Evolutionary conservation across 1,284 basidiomycete genomes (phyloP), one percentile per base, ranked within the genome.

Genomic region (Pholiota adiposa): DNA sequence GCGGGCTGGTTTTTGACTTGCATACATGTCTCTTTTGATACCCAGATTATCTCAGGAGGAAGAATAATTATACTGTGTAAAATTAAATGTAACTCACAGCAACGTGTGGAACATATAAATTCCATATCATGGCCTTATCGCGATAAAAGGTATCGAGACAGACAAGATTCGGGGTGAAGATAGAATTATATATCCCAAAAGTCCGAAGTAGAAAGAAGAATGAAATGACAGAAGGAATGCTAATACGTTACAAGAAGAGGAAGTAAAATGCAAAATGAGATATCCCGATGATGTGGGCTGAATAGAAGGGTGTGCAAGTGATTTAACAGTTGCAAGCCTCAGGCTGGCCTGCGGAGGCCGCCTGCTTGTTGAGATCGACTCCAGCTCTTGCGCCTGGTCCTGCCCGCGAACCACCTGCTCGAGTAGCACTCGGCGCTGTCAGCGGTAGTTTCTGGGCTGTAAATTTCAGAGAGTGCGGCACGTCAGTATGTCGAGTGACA

Each of bases 371-470:
- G 62, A 93, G 83, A 73, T 93, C 89, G 25, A 93, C 87, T 41
- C 89, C 88, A 62, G 84, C 72, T 66, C 83, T 77, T 65, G 78
- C 76, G 25, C 78, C 78, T 27, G 81, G 73, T 44, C 80, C 76
- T 54, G 79, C 69, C 59, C 86, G 82, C 58, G 78, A 75, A 54
- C 80, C 78, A 44, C 77, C 84, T 54, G 83, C 76, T 65, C 87
- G 77, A 58, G 85, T 77, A 46, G 87, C 77, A 56, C 87, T 83
- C 43, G 90, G 85, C 50, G 89, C 87, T n/a, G 83, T 88, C 61
- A 89, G 77, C 11, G 91, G 91, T 9, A 93, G 78, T 69, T 92
- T 93, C 86, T 92, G 90, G 70, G 91, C 91, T 93, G 67, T 63
- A 56, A 53, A 59, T 27, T 29, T 48, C 31, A 53, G 58, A 53